These are phyloP conservation scores for Salix arbutifolia DNA, from an alignment of 345 rosid species.

Conservation along the genomic window DNA sequence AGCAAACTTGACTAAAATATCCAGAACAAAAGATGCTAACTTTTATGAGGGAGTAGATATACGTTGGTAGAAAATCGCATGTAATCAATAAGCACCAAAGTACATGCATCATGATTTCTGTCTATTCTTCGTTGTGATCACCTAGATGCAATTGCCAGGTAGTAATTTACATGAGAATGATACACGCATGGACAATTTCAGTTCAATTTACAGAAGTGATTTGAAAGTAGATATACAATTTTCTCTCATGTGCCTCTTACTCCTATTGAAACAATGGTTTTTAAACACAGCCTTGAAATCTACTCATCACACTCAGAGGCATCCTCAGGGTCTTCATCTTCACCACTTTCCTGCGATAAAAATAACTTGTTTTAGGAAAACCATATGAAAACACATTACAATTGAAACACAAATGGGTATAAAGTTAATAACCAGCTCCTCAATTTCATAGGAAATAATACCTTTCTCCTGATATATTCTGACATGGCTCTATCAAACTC, in stretches of 20 bases:
- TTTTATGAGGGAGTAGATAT: no score
- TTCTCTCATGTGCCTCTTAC: conserved; percentile 9
- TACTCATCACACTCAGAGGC: conserved; percentile 58
- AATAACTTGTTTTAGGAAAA: not conserved
- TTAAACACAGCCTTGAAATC: conserved; percentile 16
- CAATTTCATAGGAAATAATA: conserved; percentile 10
- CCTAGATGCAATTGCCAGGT: conserved; percentile 3
- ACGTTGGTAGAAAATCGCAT: no score
- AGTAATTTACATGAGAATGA: conserved; percentile 29
- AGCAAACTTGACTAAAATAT: no score
- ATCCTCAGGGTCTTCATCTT: conserved; percentile 50
- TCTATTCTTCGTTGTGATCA: conserved; percentile 1
- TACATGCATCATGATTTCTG: not conserved
- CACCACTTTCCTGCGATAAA: conserved; percentile 65
- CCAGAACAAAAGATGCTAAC: no score
- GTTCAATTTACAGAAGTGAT: conserved; percentile 1
- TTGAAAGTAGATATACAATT: conserved; percentile 20
- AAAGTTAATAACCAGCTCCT: not conserved
- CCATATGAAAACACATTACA: not conserved
- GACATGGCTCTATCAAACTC: conserved; percentile 76
- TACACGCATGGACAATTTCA: conserved; percentile 8
- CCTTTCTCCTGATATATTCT: conserved; percentile 68
- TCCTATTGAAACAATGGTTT: conserved; percentile 11
- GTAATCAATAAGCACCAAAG: no score
- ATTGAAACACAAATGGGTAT: not conserved